Evolutionary conservation across 371 early-diverging fungal genomes (phyloP), one percentile per base, ranked within the genome.

Genomic region (Syncephalis fuscata): DNA sequence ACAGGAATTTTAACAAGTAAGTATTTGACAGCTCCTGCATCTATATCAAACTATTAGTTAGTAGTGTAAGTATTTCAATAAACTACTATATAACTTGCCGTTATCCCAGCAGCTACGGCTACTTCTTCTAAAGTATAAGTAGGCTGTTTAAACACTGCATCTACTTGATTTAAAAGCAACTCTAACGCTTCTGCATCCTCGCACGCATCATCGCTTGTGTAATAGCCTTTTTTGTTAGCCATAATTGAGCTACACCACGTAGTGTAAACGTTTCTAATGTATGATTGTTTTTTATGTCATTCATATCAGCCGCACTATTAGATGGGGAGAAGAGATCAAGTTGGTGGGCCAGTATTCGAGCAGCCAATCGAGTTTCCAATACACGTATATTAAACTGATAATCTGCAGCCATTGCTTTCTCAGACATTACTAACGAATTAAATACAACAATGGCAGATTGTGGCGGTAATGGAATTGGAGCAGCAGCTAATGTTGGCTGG

Each of bases 321-420:
- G 32, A 11, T 11, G 32, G 11, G 4, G 11, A 32, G 11, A 7
- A 32, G 24, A 74, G 59, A 0, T 66, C 66, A 20, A 85, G 64
- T 2, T 61, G 55, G 38, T 63, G 57, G 48, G 82, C 74, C 42
- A 87, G 63, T 46, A 81, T 66, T 20, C 74, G 63, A n/a, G 85
- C 80, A 16, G 78, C 87, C 24, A 88, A 66, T 39, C 83, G 78
- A 14, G 87, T 87, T 62, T 95, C 95, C n/a, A 90, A 88, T 0
- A 93, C 95, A 38, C 95, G 81, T 17, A 92, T 68, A 60, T 95
- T 95, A 60, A 93, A 95, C 62, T 85, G 73, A 11, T 70, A 73
- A 14, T 90, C 89, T 8, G 85, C 92, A 14, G 91, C 85, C 11
- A 79, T 80, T 46, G 78, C 76, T 65, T 95, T 95, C 57, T 95